Evolutionary conservation across 208 protist species (phyloP).

Genomic region (Porcisia deanei): DNA sequence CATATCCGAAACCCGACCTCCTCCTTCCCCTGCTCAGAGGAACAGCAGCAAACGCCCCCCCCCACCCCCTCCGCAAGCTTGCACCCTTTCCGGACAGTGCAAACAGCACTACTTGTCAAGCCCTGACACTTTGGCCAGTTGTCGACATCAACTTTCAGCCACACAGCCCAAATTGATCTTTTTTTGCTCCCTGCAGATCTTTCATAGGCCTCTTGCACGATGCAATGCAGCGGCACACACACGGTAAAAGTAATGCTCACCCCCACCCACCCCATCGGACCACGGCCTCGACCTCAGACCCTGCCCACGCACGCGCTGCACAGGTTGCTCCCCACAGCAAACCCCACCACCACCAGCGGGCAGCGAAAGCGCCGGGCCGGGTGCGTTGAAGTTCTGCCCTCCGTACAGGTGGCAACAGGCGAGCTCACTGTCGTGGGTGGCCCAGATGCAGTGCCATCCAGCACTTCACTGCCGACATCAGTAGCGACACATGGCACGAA

Average conservation of each 20-base stretch:
- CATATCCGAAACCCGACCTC: too few relatives aligned
- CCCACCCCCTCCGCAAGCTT: too few relatives aligned
- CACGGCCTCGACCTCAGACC: background rate
- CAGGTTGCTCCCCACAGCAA: background rate
- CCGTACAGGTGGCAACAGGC: background rate
- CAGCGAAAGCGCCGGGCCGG: background rate
- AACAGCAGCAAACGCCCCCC: too few relatives aligned
- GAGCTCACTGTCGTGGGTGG: background rate
- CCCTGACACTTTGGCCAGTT: too few relatives aligned
- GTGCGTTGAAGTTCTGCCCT: background rate
- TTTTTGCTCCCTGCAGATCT: background rate
- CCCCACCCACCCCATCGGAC: background rate
- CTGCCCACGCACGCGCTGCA: background rate
- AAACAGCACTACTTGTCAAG: too few relatives aligned
- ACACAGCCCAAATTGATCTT: too few relatives aligned
- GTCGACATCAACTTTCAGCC: too few relatives aligned
- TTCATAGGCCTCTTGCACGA: background rate
- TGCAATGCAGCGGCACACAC: background rate
- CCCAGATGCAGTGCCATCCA: background rate
- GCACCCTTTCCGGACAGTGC: too few relatives aligned
- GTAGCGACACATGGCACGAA: background rate
- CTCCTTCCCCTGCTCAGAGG: too few relatives aligned
- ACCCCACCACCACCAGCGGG: background rate
- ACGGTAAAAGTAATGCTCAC: background rate
- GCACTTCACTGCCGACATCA: background rate